Percentiles rank a stretch among this genome's conserved stretches.
Evolutionary conservation across 768 basidiomycete species (phyloP).

Genomic region (Antrodiella citrinella): DNA sequence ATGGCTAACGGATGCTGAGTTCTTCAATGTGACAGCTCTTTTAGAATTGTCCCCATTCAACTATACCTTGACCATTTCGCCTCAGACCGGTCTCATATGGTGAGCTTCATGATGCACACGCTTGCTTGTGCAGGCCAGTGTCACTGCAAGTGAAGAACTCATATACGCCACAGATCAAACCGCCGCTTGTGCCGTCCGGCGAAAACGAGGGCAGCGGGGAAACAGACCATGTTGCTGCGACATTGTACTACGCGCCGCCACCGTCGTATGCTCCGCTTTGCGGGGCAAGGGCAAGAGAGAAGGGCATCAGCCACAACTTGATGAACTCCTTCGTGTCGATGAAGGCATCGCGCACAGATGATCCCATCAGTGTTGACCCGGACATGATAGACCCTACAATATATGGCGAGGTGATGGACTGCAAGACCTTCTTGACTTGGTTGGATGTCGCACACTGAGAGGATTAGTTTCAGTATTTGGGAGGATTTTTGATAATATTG

Average conservation of each 20-base stretch:
- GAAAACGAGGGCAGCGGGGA: background rate
- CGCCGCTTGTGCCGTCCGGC: background rate
- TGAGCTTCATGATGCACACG: conserved; percentile 24
- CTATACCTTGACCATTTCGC: conserved; percentile 54
- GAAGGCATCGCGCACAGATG: conserved; percentile 12
- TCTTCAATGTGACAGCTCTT: conserved; percentile 33
- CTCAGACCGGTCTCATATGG: conserved; percentile 75
- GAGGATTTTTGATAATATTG: no score
- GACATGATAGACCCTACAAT: no score
- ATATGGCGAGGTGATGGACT: conserved; percentile 36
- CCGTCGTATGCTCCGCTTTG: conserved; percentile 43
- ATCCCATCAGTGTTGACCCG: conserved; percentile 3
- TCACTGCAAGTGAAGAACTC: background rate
- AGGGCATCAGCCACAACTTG: conserved; percentile 41
- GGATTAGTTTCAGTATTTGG: no score
- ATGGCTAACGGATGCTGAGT: background rate
- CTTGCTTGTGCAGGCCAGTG: no score
- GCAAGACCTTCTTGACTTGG: conserved; percentile 16
- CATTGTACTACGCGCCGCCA: conserved; percentile 34
- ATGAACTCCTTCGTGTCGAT: conserved; percentile 55
- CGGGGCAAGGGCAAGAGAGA: conserved; percentile 32
- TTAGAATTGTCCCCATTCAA: conserved; percentile 49
- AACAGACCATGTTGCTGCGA: background rate
- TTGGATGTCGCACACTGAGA: no score
- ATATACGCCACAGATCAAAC: background rate